phyloP scores from a whole-genome alignment of 495 filamentous ascomycete genomes.

The Parachaetomium inaequale region DNA sequence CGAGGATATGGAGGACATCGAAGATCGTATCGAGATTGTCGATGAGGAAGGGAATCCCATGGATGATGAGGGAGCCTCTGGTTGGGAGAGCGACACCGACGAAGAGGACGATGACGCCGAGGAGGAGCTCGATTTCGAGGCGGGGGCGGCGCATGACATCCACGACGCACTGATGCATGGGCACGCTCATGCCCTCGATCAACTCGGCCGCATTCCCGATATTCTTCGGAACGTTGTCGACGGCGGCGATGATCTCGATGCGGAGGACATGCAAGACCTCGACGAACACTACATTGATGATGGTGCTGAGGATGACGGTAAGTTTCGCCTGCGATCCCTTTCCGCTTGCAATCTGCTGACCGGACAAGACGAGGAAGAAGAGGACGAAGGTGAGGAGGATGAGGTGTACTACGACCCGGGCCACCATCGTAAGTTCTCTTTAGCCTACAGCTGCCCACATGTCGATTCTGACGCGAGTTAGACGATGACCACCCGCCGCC shows the following conservation, averaged over 20 bases:
- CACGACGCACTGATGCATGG: constrained; percentile 40
- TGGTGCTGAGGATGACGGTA: constrained; percentile 60
- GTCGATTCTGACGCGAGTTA: constrained; percentile 29
- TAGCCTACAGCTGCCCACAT: constrained; percentile 18
- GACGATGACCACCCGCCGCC: constrained; percentile 50
- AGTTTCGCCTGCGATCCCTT: constrained; percentile 27
- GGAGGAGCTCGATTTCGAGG: constrained; percentile 49
- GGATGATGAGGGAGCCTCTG: constrained; percentile 50
- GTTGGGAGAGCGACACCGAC: constrained; percentile 57
- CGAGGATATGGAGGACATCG: constrained; percentile 50
- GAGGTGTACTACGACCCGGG: constrained; percentile 63
- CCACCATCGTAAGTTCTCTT: constrained; percentile 59
- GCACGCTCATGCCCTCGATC: constrained; percentile 39
- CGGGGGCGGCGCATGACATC: constrained; percentile 42
- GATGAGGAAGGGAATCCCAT: constrained; percentile 52
- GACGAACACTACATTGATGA: constrained; percentile 65
- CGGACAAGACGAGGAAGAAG: constrained; percentile 62
- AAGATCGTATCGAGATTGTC: constrained; percentile 54
- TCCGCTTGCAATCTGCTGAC: constrained; percentile 25
- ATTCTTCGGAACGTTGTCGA: constrained; percentile 60
- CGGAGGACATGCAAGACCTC: constrained; percentile 42
- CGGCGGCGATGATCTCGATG: constrained; percentile 61
- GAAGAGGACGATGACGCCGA: constrained; percentile 55
- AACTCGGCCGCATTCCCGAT: constrained; percentile 49
- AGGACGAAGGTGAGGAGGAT: constrained; percentile 68